Conservation (phyloP, 2,329 filamentous ascomycete genomes). For the Cercospora brassicicola region DNA sequence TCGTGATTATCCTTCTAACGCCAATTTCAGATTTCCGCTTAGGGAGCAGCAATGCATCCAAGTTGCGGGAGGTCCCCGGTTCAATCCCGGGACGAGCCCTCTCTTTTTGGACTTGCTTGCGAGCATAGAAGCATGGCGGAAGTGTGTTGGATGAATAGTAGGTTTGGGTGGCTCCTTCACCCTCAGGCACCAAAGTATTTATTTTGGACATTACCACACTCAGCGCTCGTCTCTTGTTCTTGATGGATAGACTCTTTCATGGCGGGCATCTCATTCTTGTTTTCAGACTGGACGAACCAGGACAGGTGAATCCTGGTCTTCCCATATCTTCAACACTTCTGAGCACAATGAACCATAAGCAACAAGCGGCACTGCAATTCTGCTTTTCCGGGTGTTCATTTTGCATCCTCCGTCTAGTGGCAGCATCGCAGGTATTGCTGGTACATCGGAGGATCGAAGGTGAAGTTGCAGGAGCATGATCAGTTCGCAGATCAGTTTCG, state of each 20-base stretch:
- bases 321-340: neutral
- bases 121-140: neutral
- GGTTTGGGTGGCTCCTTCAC: too few relatives aligned
- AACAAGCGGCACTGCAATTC: neutral
- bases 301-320: too few relatives aligned
- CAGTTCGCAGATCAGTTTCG: neutral
- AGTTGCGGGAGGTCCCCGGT: slow-evolving; percentile 16
- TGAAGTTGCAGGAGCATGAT: neutral
- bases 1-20: neutral
- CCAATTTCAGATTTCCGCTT: neutral
- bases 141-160: too few relatives aligned
- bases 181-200: neutral
- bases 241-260: too few relatives aligned
- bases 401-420: neutral
- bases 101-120: neutral
- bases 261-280: too few relatives aligned
- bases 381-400: neutral
- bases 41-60: neutral
- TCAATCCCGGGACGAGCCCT: slow-evolving; percentile 9
- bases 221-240: neutral
- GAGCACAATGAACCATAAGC: neutral
- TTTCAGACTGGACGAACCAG: too few relatives aligned
- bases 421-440: neutral
- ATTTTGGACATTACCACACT: neutral
- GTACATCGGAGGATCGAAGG: neutral